Base-by-base conservation (phyloP, 768 basidiomycete species). In the Glaciozyma antarctica region DNA sequence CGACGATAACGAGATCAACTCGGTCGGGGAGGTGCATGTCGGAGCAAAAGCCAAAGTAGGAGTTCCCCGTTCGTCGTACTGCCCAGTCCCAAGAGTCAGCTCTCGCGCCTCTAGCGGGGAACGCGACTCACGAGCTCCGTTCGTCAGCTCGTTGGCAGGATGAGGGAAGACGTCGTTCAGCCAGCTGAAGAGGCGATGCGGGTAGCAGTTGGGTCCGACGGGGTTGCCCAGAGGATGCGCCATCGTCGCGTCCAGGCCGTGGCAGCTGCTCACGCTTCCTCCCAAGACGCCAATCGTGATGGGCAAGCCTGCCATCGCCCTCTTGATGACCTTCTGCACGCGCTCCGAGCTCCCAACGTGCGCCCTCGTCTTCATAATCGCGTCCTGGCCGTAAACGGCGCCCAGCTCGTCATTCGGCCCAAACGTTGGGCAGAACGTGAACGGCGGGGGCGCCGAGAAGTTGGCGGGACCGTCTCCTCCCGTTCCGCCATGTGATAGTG, bases 111-210 rank as follows among this genome's bases (percentile, higher is more conserved):
- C 28, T 9, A 9, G n/a, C 4, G 2, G n/a, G 24, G 24, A 28
- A 45, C 16, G n/a, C 26, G 32, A 72, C 73, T 61, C 34, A 66
- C 73, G 49, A 5, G 94, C 94, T 44, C 94, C 94, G 76, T 99
- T 99, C 32, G 94, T 99, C 71, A 99, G 83, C 76, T 98, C 93
- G 16, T 93, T 91, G 2, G 92, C 93, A 0, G 94, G 94, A 76
- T 99, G 90, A 0, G 94, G 95, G 78, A 99, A 99, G n/a, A 98
- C 84, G 61, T 81, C 82, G 78, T 93, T 90, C 89, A 94, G 95
- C 94, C 95, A 99, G 58, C 86, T 80, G 80, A 98, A 98, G 79
- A 98, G 89, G 60, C 84, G 84, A n/a, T 88, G 85, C 2, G 95
- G 94, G 77, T 97, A 99, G 76, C 94, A 74, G 61, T 72, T 74